Evolutionary conservation across 2,329 filamentous ascomycete species (phyloP).

Genomic region (Trichoderma aggressivum): DNA sequence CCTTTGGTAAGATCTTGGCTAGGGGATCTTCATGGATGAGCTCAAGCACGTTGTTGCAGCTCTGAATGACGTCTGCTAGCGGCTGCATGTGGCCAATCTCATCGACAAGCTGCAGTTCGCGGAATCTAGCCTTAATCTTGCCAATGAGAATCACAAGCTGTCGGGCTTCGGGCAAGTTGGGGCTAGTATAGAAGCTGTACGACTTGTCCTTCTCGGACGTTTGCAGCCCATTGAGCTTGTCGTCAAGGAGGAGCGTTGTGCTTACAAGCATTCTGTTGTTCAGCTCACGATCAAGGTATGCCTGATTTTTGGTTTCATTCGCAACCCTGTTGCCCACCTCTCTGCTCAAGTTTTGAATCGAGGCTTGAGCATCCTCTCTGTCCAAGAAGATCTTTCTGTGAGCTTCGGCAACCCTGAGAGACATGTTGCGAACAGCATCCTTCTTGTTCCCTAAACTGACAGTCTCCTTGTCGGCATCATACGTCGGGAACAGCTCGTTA

Average conservation of each 20-base stretch:
- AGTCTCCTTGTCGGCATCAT: conserved; percentile 48
- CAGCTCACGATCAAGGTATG: conserved; percentile 34
- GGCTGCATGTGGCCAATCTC: conserved; percentile 71
- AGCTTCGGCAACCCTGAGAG: conserved; percentile 58
- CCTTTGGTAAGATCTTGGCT: conserved; percentile 77
- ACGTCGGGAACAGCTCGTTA: conserved; percentile 76
- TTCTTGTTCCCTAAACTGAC: conserved; percentile 30
- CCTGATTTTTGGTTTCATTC: conserved; percentile 28
- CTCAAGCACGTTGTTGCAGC: conserved; percentile 71
- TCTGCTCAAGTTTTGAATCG: conserved; percentile 45
- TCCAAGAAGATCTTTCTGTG: conserved; percentile 55
- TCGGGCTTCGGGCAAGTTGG: conserved; percentile 72
- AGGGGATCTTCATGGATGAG: conserved; percentile 79
- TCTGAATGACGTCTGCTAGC: conserved; percentile 71
- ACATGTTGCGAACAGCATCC: conserved; percentile 50
- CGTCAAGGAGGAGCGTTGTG: conserved; percentile 62
- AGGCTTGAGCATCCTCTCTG: conserved; percentile 38
- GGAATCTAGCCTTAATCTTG: conserved; percentile 68
- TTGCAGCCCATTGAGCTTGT: conserved; percentile 48
- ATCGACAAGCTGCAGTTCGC: conserved; percentile 62
- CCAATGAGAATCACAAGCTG: conserved; percentile 68
- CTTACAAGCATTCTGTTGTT: conserved; percentile 62
- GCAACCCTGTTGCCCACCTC: conserved; percentile 40
- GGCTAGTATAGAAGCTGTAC: conserved; percentile 88
- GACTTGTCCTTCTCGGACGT: conserved; percentile 36